Evolutionary conservation across 177 flowering plant species (phyloP), one percentile per base, ranked within the genome.

Genomic region (Vitis hybrid): DNA sequence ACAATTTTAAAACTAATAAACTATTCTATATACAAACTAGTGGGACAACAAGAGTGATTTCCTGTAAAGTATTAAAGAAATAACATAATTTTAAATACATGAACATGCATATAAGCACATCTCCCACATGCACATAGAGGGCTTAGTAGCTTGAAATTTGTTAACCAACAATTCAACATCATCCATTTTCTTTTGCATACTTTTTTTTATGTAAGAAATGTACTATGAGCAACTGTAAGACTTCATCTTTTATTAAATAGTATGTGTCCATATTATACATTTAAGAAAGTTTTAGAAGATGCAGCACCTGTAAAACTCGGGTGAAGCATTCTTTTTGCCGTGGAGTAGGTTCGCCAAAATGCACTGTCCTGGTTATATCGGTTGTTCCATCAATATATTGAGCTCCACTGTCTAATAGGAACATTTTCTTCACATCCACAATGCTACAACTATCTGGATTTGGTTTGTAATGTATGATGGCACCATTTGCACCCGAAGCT

Each of bases 401-500:
- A 56, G 90, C 99, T 62, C 98, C 99, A 81, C 97, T 93, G 70
- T 95, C 99, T 62, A 95, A 79, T 58, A 95, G 78, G 79, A 91
- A 93, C 62, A 91, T 87, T 68, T 89, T 87, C 54, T 86, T 72
- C 19, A 84, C 81, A 78, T 86, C 89, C 74, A 95, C 89, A 67
- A 80, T 61, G 72, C 88, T 83, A 71, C 99, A 95, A 67, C 77
- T 88, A 34, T 76, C 90, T 39, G 93, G 87, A 69, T 91, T 98
- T 19, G 99, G 90, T 78, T 80, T 93, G 80, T 93, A 95, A 74
- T 95, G 99, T 78, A 95, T 93, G 72, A 95, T 78, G 51, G 99
- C 99, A 78, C 98, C 99, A 87, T 95, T 95, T 71, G 95, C 91
- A 70, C 99, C 99, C 73, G 93, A 93, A 73, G 79, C 99, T 95